phyloP scores from a whole-genome alignment of 805 yeast genomes.

The Ogataea paraovalis region DNA sequence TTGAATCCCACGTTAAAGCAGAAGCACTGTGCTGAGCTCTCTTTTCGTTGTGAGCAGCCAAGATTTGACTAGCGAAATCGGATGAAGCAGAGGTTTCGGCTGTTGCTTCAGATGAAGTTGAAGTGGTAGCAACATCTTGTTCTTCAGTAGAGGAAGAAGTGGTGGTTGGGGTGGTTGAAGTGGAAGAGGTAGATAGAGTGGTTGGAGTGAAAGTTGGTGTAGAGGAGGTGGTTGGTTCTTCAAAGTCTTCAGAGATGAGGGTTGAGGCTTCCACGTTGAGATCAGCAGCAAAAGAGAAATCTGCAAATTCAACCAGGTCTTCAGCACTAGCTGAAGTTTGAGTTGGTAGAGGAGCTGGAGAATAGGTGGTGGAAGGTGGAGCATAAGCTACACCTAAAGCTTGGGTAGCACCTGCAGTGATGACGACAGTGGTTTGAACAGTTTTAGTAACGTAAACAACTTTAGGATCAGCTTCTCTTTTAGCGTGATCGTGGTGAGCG shows the following conservation, averaged over 20 bases:
- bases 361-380: neutral
- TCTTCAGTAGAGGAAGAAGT: conserved; percentile 16
- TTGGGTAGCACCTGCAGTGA: conserved; percentile 20
- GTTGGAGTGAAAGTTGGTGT: conserved; percentile 8
- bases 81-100: conserved; percentile 17
- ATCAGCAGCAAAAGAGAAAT: conserved; percentile 5
- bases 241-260: conserved; percentile 8
- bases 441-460: conserved; percentile 22
- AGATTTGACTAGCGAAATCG: conserved; percentile 34
- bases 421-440: conserved; percentile 20
- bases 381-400: conserved; percentile 11
- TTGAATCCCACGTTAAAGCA: conserved; percentile 52
- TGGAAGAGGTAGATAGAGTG: conserved; percentile 10
- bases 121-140: conserved; percentile 6
- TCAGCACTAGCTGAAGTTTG: conserved; percentile 4
- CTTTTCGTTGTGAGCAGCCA: conserved; percentile 58
- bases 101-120: conserved; percentile 18
- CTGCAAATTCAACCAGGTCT: neutral
- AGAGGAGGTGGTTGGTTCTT: conserved; percentile 9
- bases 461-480: conserved; percentile 16
- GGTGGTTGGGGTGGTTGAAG: conserved; percentile 11
- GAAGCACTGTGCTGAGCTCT: conserved; percentile 53
- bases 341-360: conserved; percentile 3
- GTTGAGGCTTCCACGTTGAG: conserved; percentile 6
- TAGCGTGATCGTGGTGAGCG: conserved; percentile 13